Conservation (phyloP, 345 rosid species). For the Gossypium thurberi region DNA sequence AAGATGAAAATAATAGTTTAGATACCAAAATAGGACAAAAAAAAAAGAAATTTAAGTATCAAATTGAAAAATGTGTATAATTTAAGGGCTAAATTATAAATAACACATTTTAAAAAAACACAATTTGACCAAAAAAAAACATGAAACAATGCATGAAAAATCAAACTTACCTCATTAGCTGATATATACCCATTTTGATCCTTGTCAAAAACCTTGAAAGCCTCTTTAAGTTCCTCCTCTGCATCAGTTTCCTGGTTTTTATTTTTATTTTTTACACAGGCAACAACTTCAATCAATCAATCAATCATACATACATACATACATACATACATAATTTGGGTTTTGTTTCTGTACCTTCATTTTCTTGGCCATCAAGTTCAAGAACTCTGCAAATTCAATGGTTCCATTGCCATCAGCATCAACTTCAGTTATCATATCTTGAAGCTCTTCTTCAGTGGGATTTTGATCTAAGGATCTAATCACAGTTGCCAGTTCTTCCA, state of each 20-base stretch:
- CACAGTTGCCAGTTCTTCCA: slow-evolving; percentile 71
- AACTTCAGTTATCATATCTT: slow-evolving; percentile 68
- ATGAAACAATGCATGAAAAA: background rate
- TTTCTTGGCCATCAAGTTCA: slow-evolving; percentile 65
- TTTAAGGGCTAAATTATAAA: too few relatives aligned
- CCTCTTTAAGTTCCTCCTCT: slow-evolving; percentile 79
- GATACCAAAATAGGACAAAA: too few relatives aligned
- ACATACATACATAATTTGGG: background rate
- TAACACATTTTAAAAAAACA: background rate
- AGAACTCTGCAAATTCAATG: slow-evolving; percentile 68
- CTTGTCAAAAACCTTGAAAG: slow-evolving; percentile 83
- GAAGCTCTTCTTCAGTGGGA: slow-evolving; percentile 67
- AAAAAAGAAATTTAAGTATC: too few relatives aligned
- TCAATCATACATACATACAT: background rate
- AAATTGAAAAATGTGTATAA: too few relatives aligned
- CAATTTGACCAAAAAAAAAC: background rate
- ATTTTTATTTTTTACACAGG: background rate
- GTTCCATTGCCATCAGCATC: slow-evolving; percentile 67
- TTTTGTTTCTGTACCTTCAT: slow-evolving; percentile 36
- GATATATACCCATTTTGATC: slow-evolving; percentile 86
- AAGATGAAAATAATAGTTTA: too few relatives aligned
- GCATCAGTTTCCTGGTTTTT: slow-evolving; percentile 60
- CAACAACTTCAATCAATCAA: background rate
- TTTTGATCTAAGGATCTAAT: slow-evolving; percentile 70
- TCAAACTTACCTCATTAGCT: slow-evolving; percentile 48